Evolutionary conservation across 176 grass and related monocot species (phyloP), one percentile per base, ranked within the genome.

Genomic region (Eragrostis curvula): DNA sequence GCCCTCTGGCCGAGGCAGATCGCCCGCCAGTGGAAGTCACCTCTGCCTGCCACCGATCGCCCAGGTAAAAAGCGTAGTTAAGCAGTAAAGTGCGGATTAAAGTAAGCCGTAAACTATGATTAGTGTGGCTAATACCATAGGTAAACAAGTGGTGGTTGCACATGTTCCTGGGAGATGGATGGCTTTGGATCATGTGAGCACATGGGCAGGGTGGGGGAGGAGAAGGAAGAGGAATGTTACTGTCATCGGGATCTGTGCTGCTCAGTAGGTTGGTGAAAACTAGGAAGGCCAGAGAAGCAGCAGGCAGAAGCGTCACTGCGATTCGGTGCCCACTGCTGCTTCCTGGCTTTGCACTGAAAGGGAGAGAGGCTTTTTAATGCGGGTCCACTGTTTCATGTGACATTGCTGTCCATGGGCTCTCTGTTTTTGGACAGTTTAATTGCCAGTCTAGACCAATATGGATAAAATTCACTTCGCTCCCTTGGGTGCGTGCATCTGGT

Each of bases 181-280:
- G 85, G 79, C 32, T 39, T 56, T 40, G 83, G 70, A 91, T 81
- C 66, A 79, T 81, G 79, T 24, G 77, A 68, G 86, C 92, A 94
- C 82, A 94, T 87, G 85, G 70, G 55, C 53, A 59, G 78, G 53
- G 9, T 67, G 45, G n/a, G n/a, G 8, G 24, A 32, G 32, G 45
- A 42, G 81, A 27, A 28, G 66, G 55, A 79, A 59, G 73, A 88
- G 89, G 92, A 94, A 94, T 94, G 92, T 91, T 91, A 82, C 70
- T 77, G 42, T 50, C 81, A 85, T 91, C 73, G 92, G 86, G 92
- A 91, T 91, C 92, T 89, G 92, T 82, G 70, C 67, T 40, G 72
- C 30, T 73, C 52, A 84, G 74, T 69, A 73, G 25, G 74, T 49
- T 66, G 71, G 85, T 80, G 81, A 85, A 87, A 87, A 72, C 47